Evolutionary conservation across 2,329 filamentous ascomycete species (phyloP).

Genomic region (Coniochaeta sp.): DNA sequence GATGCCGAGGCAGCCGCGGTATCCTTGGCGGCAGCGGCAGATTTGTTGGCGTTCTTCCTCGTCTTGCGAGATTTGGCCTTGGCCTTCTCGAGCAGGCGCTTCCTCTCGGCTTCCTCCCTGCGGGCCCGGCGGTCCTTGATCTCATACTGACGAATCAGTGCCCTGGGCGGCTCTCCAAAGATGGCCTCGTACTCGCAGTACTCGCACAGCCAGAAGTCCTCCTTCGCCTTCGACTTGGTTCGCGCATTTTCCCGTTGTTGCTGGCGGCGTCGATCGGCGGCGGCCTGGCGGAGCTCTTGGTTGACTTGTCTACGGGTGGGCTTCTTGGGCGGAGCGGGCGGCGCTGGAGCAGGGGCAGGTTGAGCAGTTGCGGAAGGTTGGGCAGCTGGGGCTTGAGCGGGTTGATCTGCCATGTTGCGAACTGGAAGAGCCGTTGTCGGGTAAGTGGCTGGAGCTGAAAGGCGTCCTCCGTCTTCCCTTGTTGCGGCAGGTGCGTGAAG

Average conservation of each 20-base stretch:
- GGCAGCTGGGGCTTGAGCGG: background rate
- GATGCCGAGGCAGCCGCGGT: constrained; percentile 10
- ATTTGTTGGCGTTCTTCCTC: constrained; percentile 74
- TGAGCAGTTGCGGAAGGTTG: constrained; percentile 10
- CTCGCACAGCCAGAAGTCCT: constrained; percentile 91
- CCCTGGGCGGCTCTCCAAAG: constrained; percentile 78
- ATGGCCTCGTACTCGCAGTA: constrained; percentile 98
- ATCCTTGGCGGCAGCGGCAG: constrained; percentile 42
- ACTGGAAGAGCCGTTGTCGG: background rate
- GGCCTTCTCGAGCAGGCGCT: constrained; percentile 79
- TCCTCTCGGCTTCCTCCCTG: constrained; percentile 78
- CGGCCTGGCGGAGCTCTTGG: constrained; percentile 68
- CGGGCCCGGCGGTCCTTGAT: constrained; percentile 84
- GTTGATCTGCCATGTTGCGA: background rate
- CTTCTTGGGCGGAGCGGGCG: constrained; percentile 38
- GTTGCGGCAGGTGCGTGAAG: constrained; percentile 4
- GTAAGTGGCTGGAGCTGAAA: background rate
- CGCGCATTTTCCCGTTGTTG: constrained; percentile 60
- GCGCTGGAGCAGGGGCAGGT: constrained; percentile 8
- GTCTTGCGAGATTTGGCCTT: constrained; percentile 89
- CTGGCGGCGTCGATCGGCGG: constrained; percentile 69
- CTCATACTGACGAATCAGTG: constrained; percentile 86
- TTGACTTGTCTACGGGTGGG: constrained; percentile 59
- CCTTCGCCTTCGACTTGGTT: constrained; percentile 50
- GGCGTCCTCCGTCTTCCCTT: background rate